These are phyloP conservation scores for Monilinia vaccinii-corymbosi DNA, from an alignment of 2,329 filamentous ascomycete genomes.

Conservation along the genomic window DNA sequence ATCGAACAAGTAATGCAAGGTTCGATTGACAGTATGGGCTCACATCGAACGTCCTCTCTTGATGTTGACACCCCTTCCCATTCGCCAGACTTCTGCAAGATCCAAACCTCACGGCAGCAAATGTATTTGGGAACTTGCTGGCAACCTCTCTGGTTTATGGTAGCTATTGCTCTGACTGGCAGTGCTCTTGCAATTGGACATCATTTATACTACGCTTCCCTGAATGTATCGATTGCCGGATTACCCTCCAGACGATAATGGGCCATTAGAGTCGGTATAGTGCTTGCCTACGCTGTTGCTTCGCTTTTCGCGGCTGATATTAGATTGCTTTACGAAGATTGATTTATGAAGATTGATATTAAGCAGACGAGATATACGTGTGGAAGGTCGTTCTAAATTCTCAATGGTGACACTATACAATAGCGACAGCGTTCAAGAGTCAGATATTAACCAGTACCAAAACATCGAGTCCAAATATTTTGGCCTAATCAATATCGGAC, in stretches of 20 bases:
- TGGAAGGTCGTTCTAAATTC: background rate
- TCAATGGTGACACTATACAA: background rate
- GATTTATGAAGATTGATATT: background rate
- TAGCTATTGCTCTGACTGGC: background rate
- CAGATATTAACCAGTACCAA: too few relatives aligned
- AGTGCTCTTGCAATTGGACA: background rate
- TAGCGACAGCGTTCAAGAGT: background rate
- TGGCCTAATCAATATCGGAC: background rate
- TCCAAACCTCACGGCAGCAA: background rate
- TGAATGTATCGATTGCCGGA: conserved; percentile 3
- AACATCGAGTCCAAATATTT: too few relatives aligned
- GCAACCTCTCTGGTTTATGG: background rate
- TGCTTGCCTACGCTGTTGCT: conserved; percentile 11
- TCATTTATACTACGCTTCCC: conserved; percentile 12
- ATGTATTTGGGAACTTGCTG: background rate
- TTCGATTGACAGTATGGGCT: background rate
- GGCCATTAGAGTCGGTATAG: conserved; percentile 12
- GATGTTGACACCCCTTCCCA: background rate
- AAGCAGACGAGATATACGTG: too few relatives aligned
- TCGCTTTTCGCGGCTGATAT: conserved; percentile 8
- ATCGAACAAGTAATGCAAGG: background rate
- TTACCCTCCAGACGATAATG: conserved; percentile 7
- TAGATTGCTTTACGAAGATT: too few relatives aligned
- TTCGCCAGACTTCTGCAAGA: background rate
- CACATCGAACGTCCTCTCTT: background rate